These are phyloP conservation scores for cucumber (Cucumis sativus) DNA, from an alignment of 306 rosid species.

Conservation along the genomic window Cucumber_9930_V3 NC_026657.2:19534501-19535000, in stretches of 20 bases:
- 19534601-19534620: neutral
- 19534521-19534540: constrained; percentile 31
- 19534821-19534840: constrained; percentile 20
- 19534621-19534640: neutral
- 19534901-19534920: neutral
- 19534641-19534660: neutral
- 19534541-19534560: constrained; percentile 16
- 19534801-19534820: constrained; percentile 18
- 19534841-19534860: constrained; percentile 37
- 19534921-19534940: constrained; percentile 18
- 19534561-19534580: constrained; percentile 17
- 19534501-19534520: constrained; percentile 22
- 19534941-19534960: constrained; percentile 50
- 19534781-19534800: constrained; percentile 17
- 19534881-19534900: neutral
- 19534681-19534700: neutral
- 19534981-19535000: no score
- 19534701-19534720: constrained; percentile 18
- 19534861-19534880: constrained; percentile 18
- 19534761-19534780: constrained; percentile 20
- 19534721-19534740: constrained; percentile 17
- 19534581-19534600: constrained; percentile 28
- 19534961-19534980: constrained; percentile 24
- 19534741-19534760: constrained; percentile 27
- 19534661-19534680: constrained; percentile 2